Evolutionary conservation across 2,329 filamentous ascomycete genomes (phyloP).

Genomic region (Botrytis galanthina): DNA sequence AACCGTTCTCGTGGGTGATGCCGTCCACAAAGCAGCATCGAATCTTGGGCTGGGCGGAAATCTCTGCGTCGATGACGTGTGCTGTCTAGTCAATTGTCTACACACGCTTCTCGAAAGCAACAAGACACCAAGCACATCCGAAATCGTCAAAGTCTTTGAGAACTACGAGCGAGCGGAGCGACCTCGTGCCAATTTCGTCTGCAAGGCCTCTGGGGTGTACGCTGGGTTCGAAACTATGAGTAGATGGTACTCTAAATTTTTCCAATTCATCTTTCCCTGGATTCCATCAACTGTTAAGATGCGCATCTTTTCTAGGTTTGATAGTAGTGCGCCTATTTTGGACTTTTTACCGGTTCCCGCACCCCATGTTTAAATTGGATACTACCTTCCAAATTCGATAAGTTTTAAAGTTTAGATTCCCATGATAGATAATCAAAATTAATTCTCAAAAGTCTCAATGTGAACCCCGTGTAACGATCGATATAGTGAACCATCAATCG

Average conservation of each 20-base stretch:
- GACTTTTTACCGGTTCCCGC: background rate
- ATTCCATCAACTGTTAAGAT: slow-evolving; percentile 2
- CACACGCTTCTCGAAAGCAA: slow-evolving; percentile 4
- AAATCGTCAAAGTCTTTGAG: slow-evolving; percentile 11
- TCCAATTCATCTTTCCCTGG: slow-evolving; percentile 6
- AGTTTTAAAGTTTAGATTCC: background rate
- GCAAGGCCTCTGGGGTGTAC: slow-evolving; percentile 2
- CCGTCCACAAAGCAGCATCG: slow-evolving; percentile 7
- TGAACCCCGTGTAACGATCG: background rate
- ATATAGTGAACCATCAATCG: background rate
- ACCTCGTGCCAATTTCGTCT: slow-evolving; percentile 13
- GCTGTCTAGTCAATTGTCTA: slow-evolving; percentile 8
- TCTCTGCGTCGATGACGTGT: slow-evolving; percentile 13
- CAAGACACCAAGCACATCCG: slow-evolving; percentile 2
- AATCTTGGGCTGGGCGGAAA: slow-evolving; percentile 13
- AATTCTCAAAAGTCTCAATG: background rate
- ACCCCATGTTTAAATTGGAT: background rate
- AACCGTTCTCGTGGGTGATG: slow-evolving; percentile 10
- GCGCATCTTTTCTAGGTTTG: slow-evolving; percentile 3
- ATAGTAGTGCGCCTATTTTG: slow-evolving; percentile 13
- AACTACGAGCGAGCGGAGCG: slow-evolving; percentile 14
- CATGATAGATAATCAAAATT: background rate
- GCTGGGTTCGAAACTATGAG: slow-evolving; percentile 14
- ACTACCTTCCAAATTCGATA: background rate
- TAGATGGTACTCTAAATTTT: slow-evolving; percentile 9